Conservation (phyloP, 2,329 filamentous ascomycete species). For the Lachnellula occidentalis region DNA sequence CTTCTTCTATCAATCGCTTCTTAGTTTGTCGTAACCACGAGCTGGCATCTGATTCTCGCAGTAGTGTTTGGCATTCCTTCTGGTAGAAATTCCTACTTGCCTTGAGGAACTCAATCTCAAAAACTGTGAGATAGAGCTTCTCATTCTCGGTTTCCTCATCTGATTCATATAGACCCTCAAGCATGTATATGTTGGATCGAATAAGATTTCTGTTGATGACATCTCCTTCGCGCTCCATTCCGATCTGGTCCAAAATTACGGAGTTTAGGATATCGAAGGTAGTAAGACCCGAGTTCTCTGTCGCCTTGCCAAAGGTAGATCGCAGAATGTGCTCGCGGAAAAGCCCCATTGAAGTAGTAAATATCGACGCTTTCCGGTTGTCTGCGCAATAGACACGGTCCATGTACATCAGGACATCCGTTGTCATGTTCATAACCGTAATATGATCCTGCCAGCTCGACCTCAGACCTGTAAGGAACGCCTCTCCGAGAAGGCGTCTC, state of each 20-base stretch:
- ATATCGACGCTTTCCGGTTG: conserved; percentile 70
- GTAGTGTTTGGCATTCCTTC: conserved; percentile 65
- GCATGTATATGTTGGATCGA: conserved; percentile 80
- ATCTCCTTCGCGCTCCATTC: conserved; percentile 87
- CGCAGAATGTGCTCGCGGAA: conserved; percentile 83
- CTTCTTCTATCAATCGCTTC: conserved; percentile 72
- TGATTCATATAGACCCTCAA: conserved; percentile 80
- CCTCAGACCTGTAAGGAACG: conserved; percentile 71
- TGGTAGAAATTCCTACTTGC: conserved; percentile 70
- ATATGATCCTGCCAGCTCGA: conserved; percentile 85
- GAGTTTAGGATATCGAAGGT: conserved; percentile 72
- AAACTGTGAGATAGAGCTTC: conserved; percentile 77
- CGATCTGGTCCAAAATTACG: conserved; percentile 83
- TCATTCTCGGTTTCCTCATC: conserved; percentile 70
- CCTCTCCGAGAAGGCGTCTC: conserved; percentile 73
- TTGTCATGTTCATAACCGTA: conserved; percentile 91
- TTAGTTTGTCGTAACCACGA: conserved; percentile 75
- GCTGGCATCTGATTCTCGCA: conserved; percentile 74
- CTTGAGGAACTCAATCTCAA: conserved; percentile 72
- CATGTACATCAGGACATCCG: conserved; percentile 96
- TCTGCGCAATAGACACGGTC: conserved; percentile 79
- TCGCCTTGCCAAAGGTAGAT: conserved; percentile 36
- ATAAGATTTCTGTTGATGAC: conserved; percentile 79
- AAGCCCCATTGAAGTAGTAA: conserved; percentile 75
- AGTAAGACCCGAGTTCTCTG: conserved; percentile 38